A percentile compares a stretch with the other conserved stretches of the same genome.
phyloP scores from a whole-genome alignment of 331 rosid genomes.

The Malus hybrid region DNA sequence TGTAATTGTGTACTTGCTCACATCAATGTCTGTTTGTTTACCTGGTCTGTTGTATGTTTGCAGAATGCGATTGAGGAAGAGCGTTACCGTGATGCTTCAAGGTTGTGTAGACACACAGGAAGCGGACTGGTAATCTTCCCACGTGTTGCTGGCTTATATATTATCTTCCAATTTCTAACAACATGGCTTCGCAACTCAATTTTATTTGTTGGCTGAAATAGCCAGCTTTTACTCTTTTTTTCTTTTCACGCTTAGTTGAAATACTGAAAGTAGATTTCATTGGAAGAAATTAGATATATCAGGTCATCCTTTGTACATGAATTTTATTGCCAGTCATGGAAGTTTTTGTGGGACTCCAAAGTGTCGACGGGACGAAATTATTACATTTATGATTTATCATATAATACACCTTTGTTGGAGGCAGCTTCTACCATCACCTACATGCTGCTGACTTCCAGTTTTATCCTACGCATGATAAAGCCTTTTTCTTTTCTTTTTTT shows the following conservation, averaged over 20 bases:
- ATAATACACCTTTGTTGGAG: neutral
- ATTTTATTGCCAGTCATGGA: neutral
- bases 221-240: neutral
- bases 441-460: neutral
- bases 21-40: slow-evolving; percentile 8
- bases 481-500: neutral
- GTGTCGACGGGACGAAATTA: neutral
- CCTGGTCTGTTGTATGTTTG: slow-evolving; percentile 6
- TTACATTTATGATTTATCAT: neutral
- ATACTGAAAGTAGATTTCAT: neutral
- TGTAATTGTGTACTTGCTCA: neutral
- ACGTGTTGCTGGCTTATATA: neutral
- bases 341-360: neutral
- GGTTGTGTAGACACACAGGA: slow-evolving; percentile 74
- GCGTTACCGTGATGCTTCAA: slow-evolving; percentile 88
- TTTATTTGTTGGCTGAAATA: neutral
- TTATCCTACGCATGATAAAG: neutral
- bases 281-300: neutral
- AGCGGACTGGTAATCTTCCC: slow-evolving; percentile 77
- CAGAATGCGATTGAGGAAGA: slow-evolving; percentile 88
- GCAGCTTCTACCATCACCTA: neutral
- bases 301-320: neutral
- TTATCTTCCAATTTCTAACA: neutral
- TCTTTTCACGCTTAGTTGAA: neutral
- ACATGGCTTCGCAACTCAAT: neutral